These are phyloP conservation scores for Macrotyloma uniflorum DNA, from an alignment of 306 rosid genomes.

Conservation along the genomic window DNA sequence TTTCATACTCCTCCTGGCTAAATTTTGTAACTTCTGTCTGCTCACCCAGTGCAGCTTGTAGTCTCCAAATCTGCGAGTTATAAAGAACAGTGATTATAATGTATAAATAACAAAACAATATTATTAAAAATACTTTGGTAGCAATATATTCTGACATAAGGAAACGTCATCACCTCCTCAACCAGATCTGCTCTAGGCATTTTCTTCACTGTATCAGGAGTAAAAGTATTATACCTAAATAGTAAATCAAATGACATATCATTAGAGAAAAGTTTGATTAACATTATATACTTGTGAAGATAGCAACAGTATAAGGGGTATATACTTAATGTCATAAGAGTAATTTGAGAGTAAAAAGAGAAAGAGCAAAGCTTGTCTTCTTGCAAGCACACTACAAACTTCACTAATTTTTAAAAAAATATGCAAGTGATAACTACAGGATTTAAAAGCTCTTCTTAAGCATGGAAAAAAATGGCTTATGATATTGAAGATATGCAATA, in stretches of 20 bases:
- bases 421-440: not conserved
- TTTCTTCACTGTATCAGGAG: slow-evolving; percentile 86
- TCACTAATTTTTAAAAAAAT: not conserved
- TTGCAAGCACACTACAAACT: not conserved
- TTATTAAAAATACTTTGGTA: not conserved
- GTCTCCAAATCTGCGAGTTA: slow-evolving; percentile 72
- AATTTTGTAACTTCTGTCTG: slow-evolving; percentile 78
- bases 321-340: not conserved
- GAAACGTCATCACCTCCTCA: slow-evolving; percentile 66
- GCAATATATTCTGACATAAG: slow-evolving; percentile 3
- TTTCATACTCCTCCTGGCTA: slow-evolving; percentile 83
- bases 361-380: slow-evolving; percentile 24
- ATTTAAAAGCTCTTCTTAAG: not conserved
- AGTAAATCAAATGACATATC: slow-evolving; percentile 31
- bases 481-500: slow-evolving; percentile 3
- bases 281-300: slow-evolving; percentile 4
- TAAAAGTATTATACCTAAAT: slow-evolving; percentile 83
- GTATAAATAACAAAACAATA: slow-evolving; percentile 5
- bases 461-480: slow-evolving; percentile 19
- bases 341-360: not conserved
- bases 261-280: slow-evolving; percentile 24
- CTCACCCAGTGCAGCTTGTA: slow-evolving; percentile 88
- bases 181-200: slow-evolving; percentile 89
- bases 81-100: slow-evolving; percentile 33
- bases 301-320: not conserved